These are phyloP conservation scores for Galerina marginata DNA, from an alignment of 768 basidiomycete species.

Conservation along the genomic window DNA sequence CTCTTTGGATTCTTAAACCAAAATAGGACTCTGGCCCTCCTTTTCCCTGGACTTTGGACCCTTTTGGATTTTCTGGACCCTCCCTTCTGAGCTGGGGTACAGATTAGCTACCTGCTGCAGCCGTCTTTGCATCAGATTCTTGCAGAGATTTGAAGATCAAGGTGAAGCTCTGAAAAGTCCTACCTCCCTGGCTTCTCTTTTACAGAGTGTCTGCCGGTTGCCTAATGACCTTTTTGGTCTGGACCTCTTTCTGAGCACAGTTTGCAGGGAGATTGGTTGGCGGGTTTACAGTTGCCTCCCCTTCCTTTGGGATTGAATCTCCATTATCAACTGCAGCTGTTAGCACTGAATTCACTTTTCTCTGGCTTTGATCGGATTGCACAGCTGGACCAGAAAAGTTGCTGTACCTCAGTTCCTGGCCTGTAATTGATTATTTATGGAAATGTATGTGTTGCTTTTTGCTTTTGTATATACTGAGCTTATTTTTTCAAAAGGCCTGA, in stretches of 20 bases:
- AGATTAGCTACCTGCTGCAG: too few species aligned
- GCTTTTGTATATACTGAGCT: too few species aligned
- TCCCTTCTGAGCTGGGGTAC: background rate
- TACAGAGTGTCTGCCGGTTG: conserved; percentile 4
- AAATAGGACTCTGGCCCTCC: too few species aligned
- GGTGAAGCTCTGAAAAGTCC: too few species aligned
- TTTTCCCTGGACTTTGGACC: too few species aligned
- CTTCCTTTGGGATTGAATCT: conserved; percentile 5
- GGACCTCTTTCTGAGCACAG: conserved; percentile 11
- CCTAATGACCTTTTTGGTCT: too few species aligned
- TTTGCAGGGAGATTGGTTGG: conserved; percentile 11
- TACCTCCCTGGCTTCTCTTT: conserved; percentile 3
- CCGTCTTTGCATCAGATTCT: background rate
- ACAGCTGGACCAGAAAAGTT: conserved; percentile 3
- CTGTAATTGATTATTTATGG: background rate
- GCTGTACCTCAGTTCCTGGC: background rate
- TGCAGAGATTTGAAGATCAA: conserved; percentile 4
- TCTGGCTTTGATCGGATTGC: background rate
- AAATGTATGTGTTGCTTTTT: background rate
- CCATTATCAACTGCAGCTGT: conserved; percentile 9
- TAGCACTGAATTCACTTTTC: conserved; percentile 1
- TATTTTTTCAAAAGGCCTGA: too few species aligned
- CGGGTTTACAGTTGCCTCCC: conserved; percentile 7
- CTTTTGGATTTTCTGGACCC: background rate
- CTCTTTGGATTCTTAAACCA: background rate